Evolutionary conservation across 1,139 yeast species (phyloP), one percentile per base, ranked within the genome.

Genomic region (Wickerhamomyces sp.): DNA sequence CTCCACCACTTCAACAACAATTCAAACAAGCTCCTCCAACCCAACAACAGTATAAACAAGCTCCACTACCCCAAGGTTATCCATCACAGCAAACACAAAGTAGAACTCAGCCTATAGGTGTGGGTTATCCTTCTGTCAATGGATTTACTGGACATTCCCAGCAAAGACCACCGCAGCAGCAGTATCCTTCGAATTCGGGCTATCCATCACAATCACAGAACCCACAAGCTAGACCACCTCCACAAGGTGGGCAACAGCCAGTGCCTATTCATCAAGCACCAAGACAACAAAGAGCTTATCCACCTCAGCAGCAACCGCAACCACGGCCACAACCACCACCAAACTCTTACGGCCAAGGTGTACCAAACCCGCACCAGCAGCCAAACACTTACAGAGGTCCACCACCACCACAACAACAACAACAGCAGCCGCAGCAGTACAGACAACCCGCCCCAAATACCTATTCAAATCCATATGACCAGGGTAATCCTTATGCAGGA

Each of bases 401-500:
- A 16, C 14, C 28, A 24, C 37, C 22, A 7, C 37, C 27, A 29
- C 41, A 34, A 30, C 32, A 18, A 18, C 33, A 26, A 15, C 35
- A 22, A 25, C 5, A 12, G 39, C 45, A 8, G 12, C 29, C 29
- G 6, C 28, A 25, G 28, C 25, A 21, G 12, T 14, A 42, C 33
- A 25, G 38, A 31, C 10, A 8, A 31, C 33, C 26, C 7, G 19
- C 12, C 7, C 26, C 13, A 21, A 24, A 31, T 32, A 17, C 29
- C 7, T 25, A 32, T n/a, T n/a, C 28, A 5, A 48, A 48, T 29
- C 52, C 52, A 14, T 50, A 47, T 31, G 10, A 40, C 4, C 52
- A 50, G 29, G 52, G 46, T 1, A 48, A 50, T 30, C 52, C 54
- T 21, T 50, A 50, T 22, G 7, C 33, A 7, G 16, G 33, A 35